Evolutionary conservation across 345 rosid genomes (phyloP), one percentile per base, ranked within the genome.

Genomic region (Nephelium lappaceum): DNA sequence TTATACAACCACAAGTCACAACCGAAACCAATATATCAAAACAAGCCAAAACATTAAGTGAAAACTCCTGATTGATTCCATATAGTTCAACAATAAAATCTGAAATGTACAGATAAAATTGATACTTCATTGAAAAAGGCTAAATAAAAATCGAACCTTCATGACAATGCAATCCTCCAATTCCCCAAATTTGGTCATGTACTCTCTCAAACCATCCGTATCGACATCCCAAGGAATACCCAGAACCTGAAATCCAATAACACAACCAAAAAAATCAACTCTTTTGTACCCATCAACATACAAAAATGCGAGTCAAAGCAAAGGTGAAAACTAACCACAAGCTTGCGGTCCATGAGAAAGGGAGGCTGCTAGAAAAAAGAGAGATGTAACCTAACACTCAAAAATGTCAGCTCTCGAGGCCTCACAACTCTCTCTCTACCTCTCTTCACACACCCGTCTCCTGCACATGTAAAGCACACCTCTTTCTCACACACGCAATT

Each of bases 201-300:
- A 96, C 61, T 94, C 95, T 80, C 89, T 84, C 86, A 96, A 87
- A 57, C 99, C 98, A 21, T 93, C 95, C 2, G 99, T 91, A 75
- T 93, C 98, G 69, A 96, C 89, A 39, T 94, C 99, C 99, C 99
- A 94, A 0, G 99, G 98, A 77, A 94, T 94, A 43, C 98, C 99
- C 89, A 96, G 79, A 76, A 96, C 97, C 98, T 92, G 72, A 69
- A 68, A 60, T 25, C 23, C 38, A 23, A 25, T 36, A 82, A 67
- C 8, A 36, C 66, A 72, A 11, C 16, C n/a, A 39, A 25, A 61
- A 3, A 23, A 64, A 14, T 51, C 42, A 38, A n/a, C 42, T 9
- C 64, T 7, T 60, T 53, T 9, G 42, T 23, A 31, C 23, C 6
- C 39, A 39, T 12, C n/a, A 14, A 11, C 72, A 58, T 11, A 24